Evolutionary conservation across 2,329 filamentous ascomycete genomes (phyloP).

Genomic region (Aspergillus glaucus): DNA sequence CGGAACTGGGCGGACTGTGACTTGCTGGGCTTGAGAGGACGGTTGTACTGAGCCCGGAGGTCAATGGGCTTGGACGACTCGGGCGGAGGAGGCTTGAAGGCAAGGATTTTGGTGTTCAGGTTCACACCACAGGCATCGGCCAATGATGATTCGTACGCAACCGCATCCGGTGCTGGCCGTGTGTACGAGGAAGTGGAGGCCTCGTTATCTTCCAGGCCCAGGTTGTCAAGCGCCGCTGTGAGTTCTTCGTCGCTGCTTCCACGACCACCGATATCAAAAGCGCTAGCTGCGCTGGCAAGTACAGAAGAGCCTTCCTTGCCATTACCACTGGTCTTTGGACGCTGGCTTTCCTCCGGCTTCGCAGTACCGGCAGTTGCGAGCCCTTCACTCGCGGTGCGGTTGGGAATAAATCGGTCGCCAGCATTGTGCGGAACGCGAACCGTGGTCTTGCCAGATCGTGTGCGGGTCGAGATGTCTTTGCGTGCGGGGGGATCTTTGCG

Average conservation of each 20-base stretch:
- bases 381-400: conserved; percentile 81
- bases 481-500: conserved; percentile 49
- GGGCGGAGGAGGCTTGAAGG: conserved; percentile 96
- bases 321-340: conserved; percentile 65
- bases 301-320: conserved; percentile 65
- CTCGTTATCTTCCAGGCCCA: conserved; percentile 71
- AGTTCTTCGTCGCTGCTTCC: conserved; percentile 64
- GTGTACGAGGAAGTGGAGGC: conserved; percentile 57
- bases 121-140: conserved; percentile 88
- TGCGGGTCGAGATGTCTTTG: conserved; percentile 47
- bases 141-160: conserved; percentile 86
- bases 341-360: conserved; percentile 75
- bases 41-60: conserved; percentile 95
- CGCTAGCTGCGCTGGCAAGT: conserved; percentile 66
- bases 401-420: conserved; percentile 93
- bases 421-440: conserved; percentile 61
- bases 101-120: conserved; percentile 88
- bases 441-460: conserved; percentile 62
- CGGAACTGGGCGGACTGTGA: conserved; percentile 76
- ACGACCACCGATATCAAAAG: conserved; percentile 57
- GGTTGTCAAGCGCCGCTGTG: conserved; percentile 68
- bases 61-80: conserved; percentile 98
- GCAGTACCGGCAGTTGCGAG: conserved; percentile 73
- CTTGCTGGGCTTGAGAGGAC: conserved; percentile 74
- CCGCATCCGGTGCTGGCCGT: conserved; percentile 77